Evolutionary conservation across 805 yeast species (phyloP).

Genomic region (Saturnispora sekii): DNA sequence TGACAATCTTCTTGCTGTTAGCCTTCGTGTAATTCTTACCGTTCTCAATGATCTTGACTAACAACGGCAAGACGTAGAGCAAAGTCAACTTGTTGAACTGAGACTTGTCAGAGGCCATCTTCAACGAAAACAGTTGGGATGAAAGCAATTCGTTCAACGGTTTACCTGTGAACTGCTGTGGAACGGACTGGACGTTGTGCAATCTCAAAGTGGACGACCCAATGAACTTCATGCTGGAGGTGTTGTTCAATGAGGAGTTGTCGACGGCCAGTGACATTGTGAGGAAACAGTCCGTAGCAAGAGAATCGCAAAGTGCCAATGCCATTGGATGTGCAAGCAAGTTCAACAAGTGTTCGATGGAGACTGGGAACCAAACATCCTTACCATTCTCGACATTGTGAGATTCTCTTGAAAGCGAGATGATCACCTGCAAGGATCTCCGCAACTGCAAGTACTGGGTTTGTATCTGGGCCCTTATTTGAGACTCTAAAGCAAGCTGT

Average conservation of each 20-base stretch:
- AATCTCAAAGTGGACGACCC: conserved; percentile 67
- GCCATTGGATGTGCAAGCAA: conserved; percentile 31
- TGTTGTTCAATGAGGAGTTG: conserved; percentile 39
- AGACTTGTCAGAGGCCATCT: conserved; percentile 62
- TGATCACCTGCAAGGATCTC: conserved; percentile 45
- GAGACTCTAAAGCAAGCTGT: conserved; percentile 54
- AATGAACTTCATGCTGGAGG: conserved; percentile 35
- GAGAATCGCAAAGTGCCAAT: conserved; percentile 25
- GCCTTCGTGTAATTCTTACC: conserved; percentile 51
- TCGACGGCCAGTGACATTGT: conserved; percentile 39
- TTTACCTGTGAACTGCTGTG: conserved; percentile 39
- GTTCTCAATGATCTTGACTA: conserved; percentile 55
- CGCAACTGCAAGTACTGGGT: conserved; percentile 28
- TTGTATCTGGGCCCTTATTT: conserved; percentile 41
- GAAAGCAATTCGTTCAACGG: conserved; percentile 45
- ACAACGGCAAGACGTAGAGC: conserved; percentile 65
- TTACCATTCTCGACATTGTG: conserved; percentile 53
- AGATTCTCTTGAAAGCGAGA: conserved; percentile 42
- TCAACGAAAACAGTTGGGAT: conserved; percentile 64
- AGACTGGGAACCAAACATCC: conserved; percentile 61
- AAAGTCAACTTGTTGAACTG: conserved; percentile 61
- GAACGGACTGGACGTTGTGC: conserved; percentile 35
- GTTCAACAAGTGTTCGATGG: conserved; percentile 40
- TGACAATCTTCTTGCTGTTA: conserved; percentile 39
- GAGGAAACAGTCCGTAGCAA: conserved; percentile 43